These are phyloP conservation scores for Peribolospora baueri DNA, from an alignment of 768 basidiomycete species.

Conservation along the genomic window DNA sequence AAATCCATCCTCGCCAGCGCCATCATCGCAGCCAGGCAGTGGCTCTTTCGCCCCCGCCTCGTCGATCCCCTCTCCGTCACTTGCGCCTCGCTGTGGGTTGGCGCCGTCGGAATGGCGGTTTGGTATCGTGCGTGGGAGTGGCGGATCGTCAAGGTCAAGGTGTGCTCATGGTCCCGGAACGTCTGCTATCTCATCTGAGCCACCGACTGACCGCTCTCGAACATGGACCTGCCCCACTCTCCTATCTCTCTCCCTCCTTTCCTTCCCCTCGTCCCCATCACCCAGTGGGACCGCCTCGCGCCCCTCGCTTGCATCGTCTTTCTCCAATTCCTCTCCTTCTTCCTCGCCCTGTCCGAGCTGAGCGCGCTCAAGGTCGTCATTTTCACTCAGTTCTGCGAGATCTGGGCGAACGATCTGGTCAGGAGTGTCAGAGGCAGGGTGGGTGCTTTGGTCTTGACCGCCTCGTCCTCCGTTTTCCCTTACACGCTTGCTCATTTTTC, in stretches of 20 bases:
- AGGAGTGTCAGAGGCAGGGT: not conserved
- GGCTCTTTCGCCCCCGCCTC: conserved; percentile 10
- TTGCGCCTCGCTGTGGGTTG: not conserved
- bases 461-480: not conserved
- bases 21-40: conserved; percentile 10
- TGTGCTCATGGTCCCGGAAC: not conserved
- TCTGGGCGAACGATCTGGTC: conserved; percentile 8
- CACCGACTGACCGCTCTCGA: not conserved
- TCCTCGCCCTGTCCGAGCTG: conserved; percentile 1
- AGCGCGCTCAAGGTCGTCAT: conserved; percentile 9
- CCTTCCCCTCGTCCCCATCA: not conserved
- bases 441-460: not conserved
- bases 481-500: not conserved
- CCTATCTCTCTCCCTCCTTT: conserved; percentile 1
- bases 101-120: not conserved
- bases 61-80: not conserved
- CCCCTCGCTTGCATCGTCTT: not conserved
- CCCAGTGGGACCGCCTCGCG: not conserved
- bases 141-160: not conserved
- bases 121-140: conserved; percentile 3
- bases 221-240: conserved; percentile 2
- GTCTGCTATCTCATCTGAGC: not conserved
- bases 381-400: conserved; percentile 8
- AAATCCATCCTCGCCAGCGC: conserved; percentile 13
- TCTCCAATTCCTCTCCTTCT: conserved; percentile 1